Percentiles rank a stretch among this genome's conserved stretches.
Evolutionary conservation across 2,329 filamentous ascomycete species (phyloP).

Genomic region (Aureobasidium zeae): DNA sequence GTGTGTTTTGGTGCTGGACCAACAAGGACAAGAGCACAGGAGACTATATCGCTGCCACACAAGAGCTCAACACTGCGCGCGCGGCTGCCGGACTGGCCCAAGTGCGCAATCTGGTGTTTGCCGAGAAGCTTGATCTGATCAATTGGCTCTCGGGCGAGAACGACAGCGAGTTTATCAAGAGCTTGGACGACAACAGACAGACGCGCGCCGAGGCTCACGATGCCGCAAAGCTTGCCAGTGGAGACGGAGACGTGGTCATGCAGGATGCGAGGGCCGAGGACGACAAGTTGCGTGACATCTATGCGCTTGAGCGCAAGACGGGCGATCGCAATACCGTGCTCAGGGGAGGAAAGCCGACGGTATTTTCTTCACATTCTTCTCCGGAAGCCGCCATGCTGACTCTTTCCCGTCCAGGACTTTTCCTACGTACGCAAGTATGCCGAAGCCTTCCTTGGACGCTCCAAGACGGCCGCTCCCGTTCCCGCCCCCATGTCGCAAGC

Average conservation of each 20-base stretch:
- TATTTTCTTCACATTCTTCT: conserved; percentile 32
- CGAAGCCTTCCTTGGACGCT: conserved; percentile 59
- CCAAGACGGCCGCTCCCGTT: conserved; percentile 30
- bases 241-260: conserved; percentile 30
- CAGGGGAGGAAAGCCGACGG: conserved; percentile 78
- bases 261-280: conserved; percentile 49
- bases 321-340: conserved; percentile 86
- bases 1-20: conserved; percentile 92
- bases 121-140: conserved; percentile 82
- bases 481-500: conserved; percentile 19
- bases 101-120: conserved; percentile 83
- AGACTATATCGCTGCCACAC: conserved; percentile 80
- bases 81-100: conserved; percentile 46
- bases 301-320: conserved; percentile 82
- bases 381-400: conserved; percentile 16
- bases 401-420: conserved; percentile 59
- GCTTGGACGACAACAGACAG: conserved; percentile 56
- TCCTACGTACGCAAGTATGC: conserved; percentile 84
- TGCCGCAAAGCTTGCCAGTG: conserved; percentile 32
- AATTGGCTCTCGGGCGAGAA: conserved; percentile 83
- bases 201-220: conserved; percentile 45
- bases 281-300: conserved; percentile 76
- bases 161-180: conserved; percentile 84
- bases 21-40: conserved; percentile 85
- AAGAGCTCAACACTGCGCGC: conserved; percentile 71